Evolutionary conservation across 306 rosid genomes (phyloP).

Genomic region (Vicia villosa): DNA sequence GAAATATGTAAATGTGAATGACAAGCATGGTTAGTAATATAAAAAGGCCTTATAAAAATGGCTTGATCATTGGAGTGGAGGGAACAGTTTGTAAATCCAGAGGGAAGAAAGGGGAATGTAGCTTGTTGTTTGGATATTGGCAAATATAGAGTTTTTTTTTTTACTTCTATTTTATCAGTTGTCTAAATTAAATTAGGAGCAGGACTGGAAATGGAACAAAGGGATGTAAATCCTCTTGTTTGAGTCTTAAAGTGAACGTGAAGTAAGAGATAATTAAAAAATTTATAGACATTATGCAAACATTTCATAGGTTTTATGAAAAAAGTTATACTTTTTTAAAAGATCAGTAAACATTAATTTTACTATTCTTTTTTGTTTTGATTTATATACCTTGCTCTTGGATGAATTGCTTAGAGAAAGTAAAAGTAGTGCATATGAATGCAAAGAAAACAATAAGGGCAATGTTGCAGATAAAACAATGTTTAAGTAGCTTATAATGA

Average conservation of each 20-base stretch:
- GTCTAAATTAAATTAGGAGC: conserved; percentile 13
- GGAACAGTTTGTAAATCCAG: conserved; percentile 5
- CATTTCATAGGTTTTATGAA: not conserved
- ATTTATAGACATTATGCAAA: not conserved
- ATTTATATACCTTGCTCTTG: not conserved
- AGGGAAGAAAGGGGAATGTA: conserved; percentile 25
- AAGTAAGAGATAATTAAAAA: conserved; percentile 1
- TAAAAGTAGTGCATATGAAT: not conserved
- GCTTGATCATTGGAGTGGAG: conserved; percentile 19
- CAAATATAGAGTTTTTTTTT: not conserved
- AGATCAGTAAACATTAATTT: not conserved
- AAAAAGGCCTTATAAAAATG: conserved; percentile 9
- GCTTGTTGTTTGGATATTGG: conserved; percentile 12
- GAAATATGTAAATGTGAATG: conserved; percentile 15
- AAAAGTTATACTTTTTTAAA: not conserved
- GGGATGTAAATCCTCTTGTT: not conserved
- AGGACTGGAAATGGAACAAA: not conserved
- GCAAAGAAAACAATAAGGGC: conserved; percentile 1
- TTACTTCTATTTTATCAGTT: not conserved
- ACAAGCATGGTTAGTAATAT: conserved; percentile 21
- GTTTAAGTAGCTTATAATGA: not conserved
- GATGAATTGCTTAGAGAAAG: conserved; percentile 5
- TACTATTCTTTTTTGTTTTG: not conserved
- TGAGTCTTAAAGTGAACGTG: not conserved
- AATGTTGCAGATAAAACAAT: not conserved